Base-by-base conservation (phyloP, 2,329 filamentous ascomycete genomes). In the Paraphoma chrysanthemicola region DNA sequence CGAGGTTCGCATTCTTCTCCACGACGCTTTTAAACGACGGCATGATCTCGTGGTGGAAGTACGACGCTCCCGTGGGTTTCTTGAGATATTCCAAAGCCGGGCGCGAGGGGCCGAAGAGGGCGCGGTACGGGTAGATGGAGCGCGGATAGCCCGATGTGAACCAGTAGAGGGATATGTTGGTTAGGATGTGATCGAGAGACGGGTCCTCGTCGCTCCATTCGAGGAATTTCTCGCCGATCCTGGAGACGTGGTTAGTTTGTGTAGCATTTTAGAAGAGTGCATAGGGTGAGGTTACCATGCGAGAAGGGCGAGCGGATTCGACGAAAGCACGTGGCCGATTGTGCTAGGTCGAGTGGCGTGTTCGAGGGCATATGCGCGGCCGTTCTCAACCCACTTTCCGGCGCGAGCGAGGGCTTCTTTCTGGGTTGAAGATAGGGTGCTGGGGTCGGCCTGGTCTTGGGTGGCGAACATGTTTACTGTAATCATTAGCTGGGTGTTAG, bases 331-430 rank as follows among this genome's bases (percentile, higher is more conserved):
- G 9, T 86, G 77, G 0, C 86, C 85, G 43, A 88, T 83, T 0
- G 86, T 89, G 2, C 79, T 78, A 0, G 86, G 83, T 4, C 83
- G 70, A 0, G 85, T 85, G 2, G 76, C 81, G 48, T 89, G 87
- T 62, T 84, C 79, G 2, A 78, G 54, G 0, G 79, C 78, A 63
- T 88, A 90, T 0, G 80, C 84, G 4, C 60, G 70, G 1, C 84
- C 86, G 1, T 64, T 74, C 1, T 72, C 60, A 0, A 56, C 44
- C 70, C 82, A 87, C 10, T 54, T 45, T 5, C 36, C 29, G 9
- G 56, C 53, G 8, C 56, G 56, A 1, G 48, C 51, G 1, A 72
- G 14, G 1, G 61, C 48, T 12, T 53, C 49, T 46, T 61, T 58
- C 44, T 77, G 73, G 6, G 63, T 4, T 1, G 44, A 38, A 14